Evolutionary conservation across 2,329 filamentous ascomycete species (phyloP), one percentile per base, ranked within the genome.

Genomic region (Fusarium praegraminearum): DNA sequence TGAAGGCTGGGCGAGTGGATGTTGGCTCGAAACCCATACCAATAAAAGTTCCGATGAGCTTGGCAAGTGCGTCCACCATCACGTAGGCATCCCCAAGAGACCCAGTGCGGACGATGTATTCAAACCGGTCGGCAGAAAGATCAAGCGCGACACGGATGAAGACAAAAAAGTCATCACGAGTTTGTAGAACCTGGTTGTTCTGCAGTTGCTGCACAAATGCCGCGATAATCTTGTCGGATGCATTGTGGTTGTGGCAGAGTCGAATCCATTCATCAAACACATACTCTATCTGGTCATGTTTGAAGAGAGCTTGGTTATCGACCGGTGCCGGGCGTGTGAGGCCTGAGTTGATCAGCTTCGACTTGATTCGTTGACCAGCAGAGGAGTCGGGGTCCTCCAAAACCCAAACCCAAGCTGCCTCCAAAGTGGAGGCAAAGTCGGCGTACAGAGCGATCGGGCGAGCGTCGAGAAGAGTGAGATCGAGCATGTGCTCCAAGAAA

Each of bases 211-310:
- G 89, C 46, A 98, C 87, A 79, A 98, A 98, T 3, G 92, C 88
- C 8, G 87, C 83, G 56, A 90, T 85, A 1, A 90, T 87, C 75
- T 91, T 92, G 66, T 93, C 91, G 6, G 91, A 90, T 6, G 91
- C 89, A 71, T 90, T 89, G n/a, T 89, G 87, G 73, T 93, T 93
- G 78, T 91, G 91, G 81, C 87, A 91, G 10, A 98, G 86, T 63
- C 91, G 90, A 30, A 95, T 88, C 96, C 96, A 99, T 81, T 99
- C 96, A 44, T 95, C 94, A 75, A 99, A 98, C 22, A 98, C 87
- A 77, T 99, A 98, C 73, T 97, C 93, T 80, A 97, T 89, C 78
- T 98, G 93, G 66, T 97, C 93, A 67, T 90, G 89, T 71, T 90
- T 90, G 16, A 33, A 87, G 84, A 40, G 82, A 78, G 40, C 57